These are phyloP conservation scores for Teunomyces pallodes DNA, from an alignment of 805 yeast genomes.

Conservation along the genomic window DNA sequence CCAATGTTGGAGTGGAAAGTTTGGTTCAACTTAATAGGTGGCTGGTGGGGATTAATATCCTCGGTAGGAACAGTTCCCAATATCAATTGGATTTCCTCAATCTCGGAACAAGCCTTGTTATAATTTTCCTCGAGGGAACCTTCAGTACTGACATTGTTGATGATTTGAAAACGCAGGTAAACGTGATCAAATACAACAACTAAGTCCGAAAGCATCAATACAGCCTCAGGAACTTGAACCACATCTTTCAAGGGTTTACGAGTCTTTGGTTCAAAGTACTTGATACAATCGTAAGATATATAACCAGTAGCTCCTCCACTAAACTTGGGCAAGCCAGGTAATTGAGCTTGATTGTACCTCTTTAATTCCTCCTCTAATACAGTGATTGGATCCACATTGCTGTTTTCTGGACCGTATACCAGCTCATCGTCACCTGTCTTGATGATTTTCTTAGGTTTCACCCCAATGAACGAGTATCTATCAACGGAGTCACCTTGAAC, in stretches of 20 bases:
- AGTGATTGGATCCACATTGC: slow-evolving; percentile 75
- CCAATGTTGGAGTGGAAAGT: slow-evolving; percentile 86
- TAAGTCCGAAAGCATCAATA: slow-evolving; percentile 85
- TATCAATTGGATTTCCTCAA: slow-evolving; percentile 51
- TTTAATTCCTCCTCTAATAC: slow-evolving; percentile 73
- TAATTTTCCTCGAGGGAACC: slow-evolving; percentile 40
- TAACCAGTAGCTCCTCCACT: slow-evolving; percentile 98
- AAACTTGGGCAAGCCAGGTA: slow-evolving; percentile 79
- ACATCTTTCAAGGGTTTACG: slow-evolving; percentile 72
- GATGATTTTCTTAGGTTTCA: slow-evolving; percentile 76
- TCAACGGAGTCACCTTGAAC: slow-evolving; percentile 85
- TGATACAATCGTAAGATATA: slow-evolving; percentile 93
- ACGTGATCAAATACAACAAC: slow-evolving; percentile 93
- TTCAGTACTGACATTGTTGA: slow-evolving; percentile 62
- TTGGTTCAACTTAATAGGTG: slow-evolving; percentile 64
- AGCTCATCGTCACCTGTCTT: slow-evolving; percentile 69
- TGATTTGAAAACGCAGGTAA: slow-evolving; percentile 86
- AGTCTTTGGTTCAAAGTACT: slow-evolving; percentile 94
- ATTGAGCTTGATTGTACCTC: slow-evolving; percentile 61
- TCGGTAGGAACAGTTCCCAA: slow-evolving; percentile 44
- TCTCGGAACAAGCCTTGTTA: slow-evolving; percentile 52
- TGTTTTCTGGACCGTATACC: slow-evolving; percentile 20
- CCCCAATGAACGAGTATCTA: slow-evolving; percentile 88
- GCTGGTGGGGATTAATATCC: slow-evolving; percentile 66
- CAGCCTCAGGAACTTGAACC: slow-evolving; percentile 85